These are phyloP conservation scores for Dendrobium officinale DNA, from an alignment of 106 monocot genomes.

Conservation along the genomic window DNA sequence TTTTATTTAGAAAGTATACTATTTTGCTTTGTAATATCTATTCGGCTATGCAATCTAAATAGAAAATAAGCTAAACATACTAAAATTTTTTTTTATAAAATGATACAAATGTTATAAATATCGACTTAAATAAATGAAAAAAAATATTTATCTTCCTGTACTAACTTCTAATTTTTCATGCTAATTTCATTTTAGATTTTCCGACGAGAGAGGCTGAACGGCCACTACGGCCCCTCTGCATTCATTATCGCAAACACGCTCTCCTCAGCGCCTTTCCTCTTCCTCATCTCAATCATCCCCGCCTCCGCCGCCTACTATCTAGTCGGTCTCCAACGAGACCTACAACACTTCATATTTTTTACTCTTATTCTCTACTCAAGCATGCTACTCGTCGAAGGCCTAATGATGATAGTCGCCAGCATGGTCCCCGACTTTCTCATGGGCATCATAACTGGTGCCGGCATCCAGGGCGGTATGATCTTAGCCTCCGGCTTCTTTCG, in stretches of 20 bases:
- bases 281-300: constrained; percentile 11
- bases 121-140: too few relatives aligned
- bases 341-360: constrained; percentile 14
- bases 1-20: too few relatives aligned
- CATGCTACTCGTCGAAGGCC: constrained; percentile 15
- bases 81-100: too few relatives aligned
- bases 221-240: constrained; percentile 19
- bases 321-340: constrained; percentile 5
- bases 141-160: too few relatives aligned
- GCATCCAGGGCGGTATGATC: constrained; percentile 14
- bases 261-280: constrained; percentile 15
- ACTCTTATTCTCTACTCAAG: constrained; percentile 4
- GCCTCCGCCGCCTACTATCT: constrained; percentile 14
- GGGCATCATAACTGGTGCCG: constrained; percentile 25
- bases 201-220: constrained; percentile 11
- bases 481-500: constrained; percentile 12
- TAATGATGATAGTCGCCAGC: constrained; percentile 25
- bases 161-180: too few relatives aligned
- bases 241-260: constrained; percentile 12
- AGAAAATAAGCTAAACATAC: too few relatives aligned
- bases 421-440: constrained; percentile 22
- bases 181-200: constrained; percentile 8
- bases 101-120: too few relatives aligned
- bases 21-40: too few relatives aligned
- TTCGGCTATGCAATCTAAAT: too few relatives aligned